Evolutionary conservation across 345 rosid genomes (phyloP).

Genomic region (Geranium rotundifolium): DNA sequence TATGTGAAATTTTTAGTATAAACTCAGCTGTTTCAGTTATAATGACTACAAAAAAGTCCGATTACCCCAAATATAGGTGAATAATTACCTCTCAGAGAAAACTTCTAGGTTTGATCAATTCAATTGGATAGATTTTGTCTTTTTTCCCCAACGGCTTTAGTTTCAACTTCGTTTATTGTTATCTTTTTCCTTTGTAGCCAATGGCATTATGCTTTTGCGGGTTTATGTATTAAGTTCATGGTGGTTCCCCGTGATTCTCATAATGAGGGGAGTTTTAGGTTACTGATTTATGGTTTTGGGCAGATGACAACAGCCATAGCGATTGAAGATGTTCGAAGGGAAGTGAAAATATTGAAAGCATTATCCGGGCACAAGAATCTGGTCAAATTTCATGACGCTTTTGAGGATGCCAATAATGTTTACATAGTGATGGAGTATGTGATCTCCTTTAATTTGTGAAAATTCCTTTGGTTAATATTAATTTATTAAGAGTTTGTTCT

Average conservation of each 20-base stretch:
- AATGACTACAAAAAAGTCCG: background rate
- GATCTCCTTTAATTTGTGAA: conserved; percentile 8
- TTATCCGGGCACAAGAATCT: conserved; percentile 72
- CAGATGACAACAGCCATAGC: conserved; percentile 90
- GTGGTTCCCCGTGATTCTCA: background rate
- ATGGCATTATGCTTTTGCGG: background rate
- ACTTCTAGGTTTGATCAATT: too few relatives aligned
- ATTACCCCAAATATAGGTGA: background rate
- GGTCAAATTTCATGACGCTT: conserved; percentile 74
- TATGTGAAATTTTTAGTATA: background rate
- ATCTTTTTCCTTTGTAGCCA: background rate
- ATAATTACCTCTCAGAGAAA: background rate
- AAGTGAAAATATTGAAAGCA: conserved; percentile 79
- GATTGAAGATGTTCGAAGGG: conserved; percentile 89
- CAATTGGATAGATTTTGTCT: too few relatives aligned
- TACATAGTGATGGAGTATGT: conserved; percentile 93
- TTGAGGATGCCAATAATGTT: conserved; percentile 65
- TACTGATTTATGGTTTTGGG: conserved; percentile 14
- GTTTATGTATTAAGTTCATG: too few relatives aligned
- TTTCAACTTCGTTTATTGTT: background rate
- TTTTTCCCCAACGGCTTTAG: background rate
- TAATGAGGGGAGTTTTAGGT: conserved; percentile 2
- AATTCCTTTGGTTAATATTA: too few relatives aligned
- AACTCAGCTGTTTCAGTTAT: background rate
- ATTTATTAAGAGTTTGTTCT: background rate